Evolutionary conservation across 805 yeast species (phyloP).

Genomic region (Starmerella riodocensis): DNA sequence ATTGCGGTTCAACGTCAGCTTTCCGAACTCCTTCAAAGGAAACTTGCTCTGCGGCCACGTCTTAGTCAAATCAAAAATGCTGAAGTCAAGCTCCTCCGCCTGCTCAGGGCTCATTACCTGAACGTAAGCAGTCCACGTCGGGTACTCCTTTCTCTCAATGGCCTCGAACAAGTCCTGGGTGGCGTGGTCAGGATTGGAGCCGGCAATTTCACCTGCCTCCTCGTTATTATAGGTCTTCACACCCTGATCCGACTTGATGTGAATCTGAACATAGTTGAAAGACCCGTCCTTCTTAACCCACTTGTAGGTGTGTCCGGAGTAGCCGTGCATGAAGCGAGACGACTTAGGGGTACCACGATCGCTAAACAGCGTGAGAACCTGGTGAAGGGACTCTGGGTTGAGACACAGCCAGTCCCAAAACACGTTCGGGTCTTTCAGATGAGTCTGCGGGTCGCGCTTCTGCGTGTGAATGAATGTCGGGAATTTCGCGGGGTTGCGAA

Average conservation of each 20-base stretch:
- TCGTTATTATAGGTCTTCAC: constrained; percentile 34
- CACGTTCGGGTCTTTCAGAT: constrained; percentile 41
- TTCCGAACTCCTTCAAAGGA: constrained; percentile 45
- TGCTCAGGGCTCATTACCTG: constrained; percentile 49
- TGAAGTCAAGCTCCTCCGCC: constrained; percentile 38
- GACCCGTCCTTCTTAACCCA: constrained; percentile 40
- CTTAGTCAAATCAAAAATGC: constrained; percentile 43
- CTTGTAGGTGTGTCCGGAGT: constrained; percentile 54
- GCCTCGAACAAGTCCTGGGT: constrained; percentile 34
- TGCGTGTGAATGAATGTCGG: constrained; percentile 56
- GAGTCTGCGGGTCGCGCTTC: constrained; percentile 55
- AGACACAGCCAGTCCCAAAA: constrained; percentile 47
- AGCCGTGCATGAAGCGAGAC: constrained; percentile 46
- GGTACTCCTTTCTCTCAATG: constrained; percentile 38
- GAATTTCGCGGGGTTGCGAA: constrained; percentile 52
- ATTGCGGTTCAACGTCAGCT: constrained; percentile 41
- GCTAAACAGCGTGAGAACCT: constrained; percentile 43
- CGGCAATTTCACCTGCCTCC: constrained; percentile 37
- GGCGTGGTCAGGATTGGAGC: constrained; percentile 41
- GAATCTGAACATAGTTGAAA: constrained; percentile 44
- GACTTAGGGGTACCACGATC: constrained; percentile 47
- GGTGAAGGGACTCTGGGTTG: constrained; percentile 47
- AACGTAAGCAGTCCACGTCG: constrained; percentile 41
- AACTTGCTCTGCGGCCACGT: constrained; percentile 45
- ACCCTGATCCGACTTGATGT: constrained; percentile 40